phyloP scores from a whole-genome alignment of 2,329 filamentous ascomycete species.

The Sordariomycetes sp. region DNA sequence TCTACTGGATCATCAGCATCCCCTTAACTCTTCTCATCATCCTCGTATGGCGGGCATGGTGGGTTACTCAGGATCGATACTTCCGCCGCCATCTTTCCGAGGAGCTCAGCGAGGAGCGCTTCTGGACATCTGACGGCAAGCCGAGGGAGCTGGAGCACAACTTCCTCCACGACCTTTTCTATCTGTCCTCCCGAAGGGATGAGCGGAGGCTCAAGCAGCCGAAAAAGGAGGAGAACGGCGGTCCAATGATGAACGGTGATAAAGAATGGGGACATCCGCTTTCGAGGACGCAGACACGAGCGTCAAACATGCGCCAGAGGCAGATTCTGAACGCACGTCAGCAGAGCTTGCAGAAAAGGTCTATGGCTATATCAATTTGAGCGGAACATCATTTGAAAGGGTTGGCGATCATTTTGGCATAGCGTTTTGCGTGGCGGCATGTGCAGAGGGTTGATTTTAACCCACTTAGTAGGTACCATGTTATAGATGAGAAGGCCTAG shows the following conservation, averaged over 20 bases:
- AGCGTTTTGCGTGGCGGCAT: too few species aligned
- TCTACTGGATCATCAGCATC: slow-evolving; percentile 34
- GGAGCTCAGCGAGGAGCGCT: slow-evolving; percentile 37
- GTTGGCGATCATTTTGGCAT: too few species aligned
- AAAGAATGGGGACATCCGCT: not conserved
- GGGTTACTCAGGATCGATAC: slow-evolving; percentile 36
- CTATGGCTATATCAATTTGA: slow-evolving; percentile 2
- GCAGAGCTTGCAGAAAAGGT: slow-evolving; percentile 12
- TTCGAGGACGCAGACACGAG: slow-evolving; percentile 3
- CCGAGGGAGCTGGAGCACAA: slow-evolving; percentile 30
- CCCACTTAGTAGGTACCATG: too few species aligned
- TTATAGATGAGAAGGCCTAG: too few species aligned
- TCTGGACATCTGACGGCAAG: slow-evolving; percentile 34
- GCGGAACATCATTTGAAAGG: too few species aligned
- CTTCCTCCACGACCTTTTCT: slow-evolving; percentile 34
- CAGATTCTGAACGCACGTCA: slow-evolving; percentile 14
- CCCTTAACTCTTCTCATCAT: slow-evolving; percentile 33
- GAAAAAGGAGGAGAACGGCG: not conserved
- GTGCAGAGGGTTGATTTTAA: too few species aligned
- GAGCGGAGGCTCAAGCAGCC: slow-evolving; percentile 10
- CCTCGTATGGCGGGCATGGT: slow-evolving; percentile 33
- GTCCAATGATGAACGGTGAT: not conserved
- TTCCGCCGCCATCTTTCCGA: slow-evolving; percentile 33
- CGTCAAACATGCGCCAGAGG: slow-evolving; percentile 10
- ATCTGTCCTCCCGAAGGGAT: slow-evolving; percentile 23